phyloP scores from a whole-genome alignment of 306 rosid genomes.

The Potentilla sterilis region DNA sequence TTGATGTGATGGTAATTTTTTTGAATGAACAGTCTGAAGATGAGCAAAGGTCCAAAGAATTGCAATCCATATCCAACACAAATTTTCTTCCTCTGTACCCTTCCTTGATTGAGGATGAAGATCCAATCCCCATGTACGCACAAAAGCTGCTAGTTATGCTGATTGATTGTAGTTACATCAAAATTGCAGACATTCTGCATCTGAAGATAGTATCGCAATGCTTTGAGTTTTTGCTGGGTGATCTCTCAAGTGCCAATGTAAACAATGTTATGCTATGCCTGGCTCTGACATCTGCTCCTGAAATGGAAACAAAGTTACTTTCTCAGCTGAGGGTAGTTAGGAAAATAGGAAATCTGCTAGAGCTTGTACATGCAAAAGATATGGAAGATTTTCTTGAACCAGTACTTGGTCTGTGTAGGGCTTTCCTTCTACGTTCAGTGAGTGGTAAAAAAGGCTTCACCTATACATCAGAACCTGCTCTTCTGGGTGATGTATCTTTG shows the following conservation, averaged over 20 bases:
- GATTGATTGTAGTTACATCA: slow-evolving; percentile 63
- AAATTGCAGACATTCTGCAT: slow-evolving; percentile 80
- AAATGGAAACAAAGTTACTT: slow-evolving; percentile 90
- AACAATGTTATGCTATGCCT: slow-evolving; percentile 80
- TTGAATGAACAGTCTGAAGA: slow-evolving; percentile 70
- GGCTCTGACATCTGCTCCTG: slow-evolving; percentile 89
- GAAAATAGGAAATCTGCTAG: slow-evolving; percentile 83
- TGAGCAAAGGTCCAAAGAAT: slow-evolving; percentile 62
- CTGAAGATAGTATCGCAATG: slow-evolving; percentile 90
- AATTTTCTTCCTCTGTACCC: slow-evolving; percentile 94
- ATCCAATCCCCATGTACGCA: slow-evolving; percentile 90
- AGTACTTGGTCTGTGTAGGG: slow-evolving; percentile 84
- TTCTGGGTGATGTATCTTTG: slow-evolving; percentile 49
- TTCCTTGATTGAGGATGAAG: slow-evolving; percentile 84
- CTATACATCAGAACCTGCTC: slow-evolving; percentile 58
- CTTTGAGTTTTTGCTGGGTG: slow-evolving; percentile 95
- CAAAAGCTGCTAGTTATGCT: slow-evolving; percentile 99
- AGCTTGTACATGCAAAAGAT: slow-evolving; percentile 73
- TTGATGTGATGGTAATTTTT: slow-evolving; percentile 75
- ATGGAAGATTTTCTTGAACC: slow-evolving; percentile 97
- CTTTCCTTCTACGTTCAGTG: slow-evolving; percentile 80
- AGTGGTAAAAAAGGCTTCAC: slow-evolving; percentile 53
- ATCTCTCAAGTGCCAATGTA: slow-evolving; percentile 85
- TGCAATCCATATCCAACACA: slow-evolving; percentile 62
- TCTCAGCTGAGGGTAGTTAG: slow-evolving; percentile 89